Evolutionary conservation across 2,329 filamentous ascomycete genomes (phyloP), one percentile per base, ranked within the genome.

Genomic region (Ascochyta rabiei): DNA sequence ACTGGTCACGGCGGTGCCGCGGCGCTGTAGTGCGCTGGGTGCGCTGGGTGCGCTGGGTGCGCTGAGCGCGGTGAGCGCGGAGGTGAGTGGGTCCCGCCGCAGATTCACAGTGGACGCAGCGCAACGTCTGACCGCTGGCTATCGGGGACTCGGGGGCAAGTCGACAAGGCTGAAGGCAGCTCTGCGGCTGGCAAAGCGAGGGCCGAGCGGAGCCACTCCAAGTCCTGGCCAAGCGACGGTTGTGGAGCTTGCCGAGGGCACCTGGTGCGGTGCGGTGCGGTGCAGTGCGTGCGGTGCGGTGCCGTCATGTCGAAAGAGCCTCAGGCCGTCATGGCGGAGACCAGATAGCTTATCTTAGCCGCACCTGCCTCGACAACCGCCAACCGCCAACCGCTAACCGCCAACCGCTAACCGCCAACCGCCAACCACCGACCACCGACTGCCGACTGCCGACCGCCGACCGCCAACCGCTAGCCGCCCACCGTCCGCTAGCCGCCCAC

Each of bases 11-110:
- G 12, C 12, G 10, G 13, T 13, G 28, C 12, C 12, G 28, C 26
- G 9, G 53, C 28, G 49, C 15, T 55, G 52, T n/a, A 30, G 15
- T 57, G 62, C 57, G 58, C n/a, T n/a, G n/a, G n/a, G n/a, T n/a
- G n/a, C n/a, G n/a, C n/a, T n/a, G n/a, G n/a, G n/a, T n/a, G n/a
- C n/a, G n/a, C n/a, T n/a, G n/a, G n/a, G n/a, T n/a, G n/a, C n/a
- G n/a, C n/a, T n/a, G n/a, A 30, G 15, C 56, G 62, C 57, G 57
- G 53, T 59, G 58, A 52, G 49, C 31, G 56, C 49, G 40, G 54
- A 48, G 57, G 35, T 59, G 57, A 19, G 59, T 59, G 57, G 33
- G 59, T 53, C 57, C 53, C 47, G 21, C 6, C 46, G 44, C 46
- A 39, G 39, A 28, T 8, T 24, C 21, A 3, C 2, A 18, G 39